These are phyloP conservation scores for Ichthyophthirius multifiliis DNA, from an alignment of 169 alveolate species.

Conservation along the genomic window DNA sequence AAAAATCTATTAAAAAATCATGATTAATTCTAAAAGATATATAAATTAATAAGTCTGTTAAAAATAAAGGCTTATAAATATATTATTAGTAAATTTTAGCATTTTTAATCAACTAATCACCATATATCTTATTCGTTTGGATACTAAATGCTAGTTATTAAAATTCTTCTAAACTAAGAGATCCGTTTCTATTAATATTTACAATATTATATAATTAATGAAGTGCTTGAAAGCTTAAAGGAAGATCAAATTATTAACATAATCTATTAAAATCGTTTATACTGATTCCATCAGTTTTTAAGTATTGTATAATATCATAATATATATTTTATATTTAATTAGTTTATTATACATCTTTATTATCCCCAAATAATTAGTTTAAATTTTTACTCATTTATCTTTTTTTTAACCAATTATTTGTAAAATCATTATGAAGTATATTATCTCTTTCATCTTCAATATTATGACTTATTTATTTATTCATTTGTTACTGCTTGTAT, in stretches of 20 bases:
- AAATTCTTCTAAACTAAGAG: not conserved
- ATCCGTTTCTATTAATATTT: not conserved
- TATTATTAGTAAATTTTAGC: not conserved
- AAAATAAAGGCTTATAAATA: not conserved
- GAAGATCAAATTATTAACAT: not conserved
- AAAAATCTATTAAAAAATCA: not conserved
- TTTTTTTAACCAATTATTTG: not conserved
- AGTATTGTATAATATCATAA: not conserved
- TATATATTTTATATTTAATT: not conserved
- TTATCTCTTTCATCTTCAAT: no score
- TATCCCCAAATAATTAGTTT: not conserved
- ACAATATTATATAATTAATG: not conserved
- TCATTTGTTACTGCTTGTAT: no score
- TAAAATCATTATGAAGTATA: not conserved
- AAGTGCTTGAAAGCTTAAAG: not conserved
- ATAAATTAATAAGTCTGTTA: not conserved
- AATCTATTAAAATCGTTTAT: not conserved
- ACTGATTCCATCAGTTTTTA: not conserved
- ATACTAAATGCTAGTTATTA: not conserved
- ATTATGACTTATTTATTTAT: no score
- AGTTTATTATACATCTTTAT: not conserved
- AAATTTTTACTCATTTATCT: not conserved
- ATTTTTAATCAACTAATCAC: not conserved
- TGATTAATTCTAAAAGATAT: constrained; percentile 4
- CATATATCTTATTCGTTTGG: not conserved